Evolutionary conservation across 176 grass and related monocot species (phyloP).

Genomic region (Phyllostachys edulis): DNA sequence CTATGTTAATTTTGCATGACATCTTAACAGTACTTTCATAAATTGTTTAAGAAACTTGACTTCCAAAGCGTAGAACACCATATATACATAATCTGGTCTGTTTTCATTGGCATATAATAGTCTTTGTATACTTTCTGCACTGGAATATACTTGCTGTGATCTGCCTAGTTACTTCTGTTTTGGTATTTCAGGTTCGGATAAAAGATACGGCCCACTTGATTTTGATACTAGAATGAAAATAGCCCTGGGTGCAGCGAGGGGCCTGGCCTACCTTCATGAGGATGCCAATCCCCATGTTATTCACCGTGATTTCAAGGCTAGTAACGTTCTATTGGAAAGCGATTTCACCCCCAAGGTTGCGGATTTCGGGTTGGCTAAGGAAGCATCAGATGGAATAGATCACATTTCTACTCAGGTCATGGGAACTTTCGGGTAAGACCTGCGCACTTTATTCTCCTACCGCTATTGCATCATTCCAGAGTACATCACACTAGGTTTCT

Average conservation of each 20-base stretch:
- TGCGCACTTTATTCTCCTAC: background rate
- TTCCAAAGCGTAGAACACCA: background rate
- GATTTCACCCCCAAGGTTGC: conserved; percentile 92
- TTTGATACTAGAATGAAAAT: conserved; percentile 86
- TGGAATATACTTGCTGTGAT: background rate
- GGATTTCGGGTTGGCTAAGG: conserved; percentile 91
- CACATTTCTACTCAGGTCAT: conserved; percentile 94
- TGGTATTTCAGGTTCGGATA: conserved; percentile 57
- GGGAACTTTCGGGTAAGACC: conserved; percentile 91
- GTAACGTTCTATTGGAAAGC: conserved; percentile 83
- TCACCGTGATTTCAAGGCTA: conserved; percentile 94
- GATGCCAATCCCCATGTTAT: conserved; percentile 91
- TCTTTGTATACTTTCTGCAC: background rate
- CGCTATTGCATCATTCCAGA: background rate
- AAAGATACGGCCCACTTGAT: conserved; percentile 63
- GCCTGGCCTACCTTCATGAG: conserved; percentile 91
- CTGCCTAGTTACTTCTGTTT: conserved; percentile 14
- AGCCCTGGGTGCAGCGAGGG: conserved; percentile 84
- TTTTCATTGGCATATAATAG: background rate
- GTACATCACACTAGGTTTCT: background rate
- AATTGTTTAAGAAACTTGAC: background rate
- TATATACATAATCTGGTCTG: background rate
- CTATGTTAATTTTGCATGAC: background rate
- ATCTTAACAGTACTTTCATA: background rate
- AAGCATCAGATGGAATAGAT: conserved; percentile 67